phyloP scores from a whole-genome alignment of 2,329 filamentous ascomycete species.

The Trichoderma sp. region DNA sequence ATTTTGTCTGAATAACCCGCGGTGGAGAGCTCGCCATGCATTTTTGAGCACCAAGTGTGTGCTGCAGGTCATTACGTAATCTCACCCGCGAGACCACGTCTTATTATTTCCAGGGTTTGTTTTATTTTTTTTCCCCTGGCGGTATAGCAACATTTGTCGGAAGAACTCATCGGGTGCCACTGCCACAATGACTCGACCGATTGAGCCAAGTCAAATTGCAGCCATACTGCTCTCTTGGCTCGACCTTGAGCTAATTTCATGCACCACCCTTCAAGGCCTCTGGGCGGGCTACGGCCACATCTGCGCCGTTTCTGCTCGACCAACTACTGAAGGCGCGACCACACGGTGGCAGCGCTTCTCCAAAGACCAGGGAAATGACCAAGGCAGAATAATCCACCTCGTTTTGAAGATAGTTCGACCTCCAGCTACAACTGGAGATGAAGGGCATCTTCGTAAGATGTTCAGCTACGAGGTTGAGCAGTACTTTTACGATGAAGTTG shows the following conservation, averaged over 20 bases:
- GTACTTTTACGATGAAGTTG: slow-evolving; percentile 60
- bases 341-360: slow-evolving; percentile 18
- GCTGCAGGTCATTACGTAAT: background rate
- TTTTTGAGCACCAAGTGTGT: background rate
- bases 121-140: background rate
- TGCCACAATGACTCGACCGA: background rate
- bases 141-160: background rate
- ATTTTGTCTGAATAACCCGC: background rate
- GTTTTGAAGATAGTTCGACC: slow-evolving; percentile 62
- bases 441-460: slow-evolving; percentile 64
- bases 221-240: slow-evolving; percentile 40
- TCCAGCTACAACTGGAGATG: slow-evolving; percentile 45
- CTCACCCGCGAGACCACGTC: background rate
- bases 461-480: slow-evolving; percentile 67
- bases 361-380: slow-evolving; percentile 12
- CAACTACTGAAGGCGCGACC: slow-evolving; percentile 26
- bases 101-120: too few relatives aligned
- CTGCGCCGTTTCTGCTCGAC: slow-evolving; percentile 50
- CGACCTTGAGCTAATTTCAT: slow-evolving; percentile 41
- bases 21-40: background rate
- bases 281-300: slow-evolving; percentile 58
- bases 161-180: background rate
- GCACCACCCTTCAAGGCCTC: slow-evolving; percentile 41
- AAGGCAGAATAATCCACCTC: slow-evolving; percentile 36
- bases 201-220: slow-evolving; percentile 28